Conservation (phyloP, 2,329 filamentous ascomycete species). For the Calonectria crousiana region DNA sequence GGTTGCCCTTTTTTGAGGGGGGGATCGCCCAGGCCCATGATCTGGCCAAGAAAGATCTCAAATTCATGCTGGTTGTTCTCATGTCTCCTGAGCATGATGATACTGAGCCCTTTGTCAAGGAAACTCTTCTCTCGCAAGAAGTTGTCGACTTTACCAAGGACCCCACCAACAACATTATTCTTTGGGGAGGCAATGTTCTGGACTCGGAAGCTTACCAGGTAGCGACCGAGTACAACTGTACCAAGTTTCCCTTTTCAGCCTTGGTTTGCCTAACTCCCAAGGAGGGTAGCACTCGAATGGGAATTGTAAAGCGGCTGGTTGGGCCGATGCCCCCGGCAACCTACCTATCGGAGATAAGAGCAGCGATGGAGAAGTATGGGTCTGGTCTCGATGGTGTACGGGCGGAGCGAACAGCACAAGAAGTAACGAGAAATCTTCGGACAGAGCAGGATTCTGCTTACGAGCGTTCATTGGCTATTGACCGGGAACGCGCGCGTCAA, state of each 20-base stretch:
- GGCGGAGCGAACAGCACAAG: constrained; percentile 82
- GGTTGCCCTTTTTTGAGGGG: constrained; percentile 84
- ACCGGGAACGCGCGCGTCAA: constrained; percentile 85
- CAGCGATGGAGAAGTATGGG: constrained; percentile 80
- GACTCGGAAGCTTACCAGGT: constrained; percentile 97
- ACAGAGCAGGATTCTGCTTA: constrained; percentile 94
- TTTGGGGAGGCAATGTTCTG: constrained; percentile 94
- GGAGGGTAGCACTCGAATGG: constrained; percentile 89
- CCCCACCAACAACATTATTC: constrained; percentile 80
- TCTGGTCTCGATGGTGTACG: constrained; percentile 80
- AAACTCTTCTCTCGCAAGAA: constrained; percentile 83
- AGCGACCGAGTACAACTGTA: constrained; percentile 86
- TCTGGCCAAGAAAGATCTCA: constrained; percentile 88
- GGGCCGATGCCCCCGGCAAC: constrained; percentile 78
- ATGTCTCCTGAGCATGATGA: constrained; percentile 96
- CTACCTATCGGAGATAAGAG: constrained; percentile 81
- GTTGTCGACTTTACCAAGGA: constrained; percentile 81
- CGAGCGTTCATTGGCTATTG: constrained; percentile 88
- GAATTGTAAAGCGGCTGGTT: constrained; percentile 82
- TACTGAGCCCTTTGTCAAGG: constrained; percentile 81
- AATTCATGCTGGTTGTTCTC: constrained; percentile 90
- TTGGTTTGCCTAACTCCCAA: constrained; percentile 89
- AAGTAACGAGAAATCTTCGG: constrained; percentile 84
- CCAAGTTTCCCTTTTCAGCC: constrained; percentile 91
- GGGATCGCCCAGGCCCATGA: constrained; percentile 95